A percentile compares a stretch with the other conserved stretches of the same genome.
Evolutionary conservation across 768 basidiomycete genomes (phyloP).

Genomic region (Fomitopsis serialis): DNA sequence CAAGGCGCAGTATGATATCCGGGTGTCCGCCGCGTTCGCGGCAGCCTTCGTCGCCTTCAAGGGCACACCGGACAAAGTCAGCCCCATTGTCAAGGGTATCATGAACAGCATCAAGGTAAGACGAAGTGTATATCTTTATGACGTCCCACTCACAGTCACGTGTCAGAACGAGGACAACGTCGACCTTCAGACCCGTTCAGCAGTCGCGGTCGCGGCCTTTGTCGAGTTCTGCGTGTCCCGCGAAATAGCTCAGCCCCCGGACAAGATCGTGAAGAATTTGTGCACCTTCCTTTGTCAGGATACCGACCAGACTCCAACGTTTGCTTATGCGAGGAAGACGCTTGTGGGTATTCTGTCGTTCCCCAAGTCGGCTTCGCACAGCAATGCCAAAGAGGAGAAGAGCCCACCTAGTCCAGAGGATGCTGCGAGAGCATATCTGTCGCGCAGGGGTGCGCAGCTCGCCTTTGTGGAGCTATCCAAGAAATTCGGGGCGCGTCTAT

Average conservation of each 20-base stretch:
- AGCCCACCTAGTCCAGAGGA: conserved; percentile 46
- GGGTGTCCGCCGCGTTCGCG: conserved; percentile 86
- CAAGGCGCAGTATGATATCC: conserved; percentile 81
- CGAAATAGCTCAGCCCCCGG: conserved; percentile 76
- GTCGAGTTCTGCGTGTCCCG: conserved; percentile 77
- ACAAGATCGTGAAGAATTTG: conserved; percentile 96
- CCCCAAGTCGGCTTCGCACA: conserved; percentile 32
- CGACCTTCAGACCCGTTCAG: conserved; percentile 85
- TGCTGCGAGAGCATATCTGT: conserved; percentile 57
- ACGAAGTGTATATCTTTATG: background rate
- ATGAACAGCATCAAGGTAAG: conserved; percentile 96
- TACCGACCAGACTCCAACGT: conserved; percentile 83
- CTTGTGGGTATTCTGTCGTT: conserved; percentile 78
- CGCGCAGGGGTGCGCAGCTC: conserved; percentile 79
- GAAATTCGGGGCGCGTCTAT: conserved; percentile 66
- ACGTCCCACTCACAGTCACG: background rate
- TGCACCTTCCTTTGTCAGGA: conserved; percentile 97
- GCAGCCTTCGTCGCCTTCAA: conserved; percentile 86
- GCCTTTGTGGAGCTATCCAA: conserved; percentile 77
- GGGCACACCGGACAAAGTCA: conserved; percentile 87
- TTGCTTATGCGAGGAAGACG: conserved; percentile 57
- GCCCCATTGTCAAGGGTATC: conserved; percentile 92
- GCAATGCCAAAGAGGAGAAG: conserved; percentile 37
- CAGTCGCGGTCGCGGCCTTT: conserved; percentile 80
- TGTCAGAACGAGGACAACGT: conserved; percentile 79